Evolutionary conservation across 73 alveolate species (phyloP).

Genomic region (Paramecium caudatum): DNA sequence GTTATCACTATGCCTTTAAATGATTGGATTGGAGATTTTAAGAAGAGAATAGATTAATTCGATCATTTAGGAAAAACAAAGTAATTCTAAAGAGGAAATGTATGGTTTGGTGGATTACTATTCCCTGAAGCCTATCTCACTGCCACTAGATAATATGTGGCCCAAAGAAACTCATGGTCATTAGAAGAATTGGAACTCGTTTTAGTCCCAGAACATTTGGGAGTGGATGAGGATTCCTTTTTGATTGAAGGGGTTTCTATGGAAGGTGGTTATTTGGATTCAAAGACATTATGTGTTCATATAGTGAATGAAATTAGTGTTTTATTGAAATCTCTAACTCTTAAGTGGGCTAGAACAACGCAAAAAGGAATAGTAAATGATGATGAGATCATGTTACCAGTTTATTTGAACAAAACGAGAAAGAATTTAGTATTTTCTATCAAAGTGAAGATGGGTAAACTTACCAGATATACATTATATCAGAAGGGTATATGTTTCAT

Average conservation of each 20-base stretch:
- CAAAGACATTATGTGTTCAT: constrained; percentile 76
- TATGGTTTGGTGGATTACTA: constrained; percentile 99
- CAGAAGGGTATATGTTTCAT: constrained; percentile 27
- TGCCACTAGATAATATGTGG: constrained; percentile 98
- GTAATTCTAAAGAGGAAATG: constrained; percentile 76
- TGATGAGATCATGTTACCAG: constrained; percentile 90
- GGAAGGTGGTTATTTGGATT: constrained; percentile 94
- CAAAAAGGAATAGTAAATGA: constrained; percentile 73
- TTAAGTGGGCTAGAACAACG: constrained; percentile 86
- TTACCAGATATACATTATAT: constrained; percentile 49
- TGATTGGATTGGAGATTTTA: constrained; percentile 97
- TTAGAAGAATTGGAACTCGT: constrained; percentile 93
- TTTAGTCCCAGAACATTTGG: constrained; percentile 78
- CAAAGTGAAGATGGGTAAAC: constrained; percentile 78
- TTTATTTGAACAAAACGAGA: constrained; percentile 92
- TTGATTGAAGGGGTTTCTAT: constrained; percentile 89
- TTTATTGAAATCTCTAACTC: constrained; percentile 82
- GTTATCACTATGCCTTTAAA: constrained; percentile 92
- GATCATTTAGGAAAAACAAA: constrained; percentile 77
- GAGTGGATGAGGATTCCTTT: constrained; percentile 84
- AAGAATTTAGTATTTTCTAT: constrained; percentile 88
- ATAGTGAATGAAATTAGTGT: constrained; percentile 84
- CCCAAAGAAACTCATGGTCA: constrained; percentile 89
- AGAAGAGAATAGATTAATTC: constrained; percentile 91
- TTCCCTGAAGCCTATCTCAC: constrained; percentile 99